Conservation (phyloP, 441 rosid species). For the Syzygium syzygioides region DNA sequence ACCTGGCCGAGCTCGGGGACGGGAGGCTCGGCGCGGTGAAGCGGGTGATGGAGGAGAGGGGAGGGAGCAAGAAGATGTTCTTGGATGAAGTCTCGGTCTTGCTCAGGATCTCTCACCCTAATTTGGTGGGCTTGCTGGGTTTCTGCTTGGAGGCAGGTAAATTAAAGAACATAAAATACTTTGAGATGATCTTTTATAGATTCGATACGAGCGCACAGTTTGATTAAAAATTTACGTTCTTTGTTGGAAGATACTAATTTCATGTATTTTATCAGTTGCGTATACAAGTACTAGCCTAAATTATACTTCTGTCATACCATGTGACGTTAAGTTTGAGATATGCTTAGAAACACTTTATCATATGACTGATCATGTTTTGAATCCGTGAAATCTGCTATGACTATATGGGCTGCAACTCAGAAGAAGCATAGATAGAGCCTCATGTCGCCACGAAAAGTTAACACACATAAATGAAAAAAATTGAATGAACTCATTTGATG, state of each 20-base stretch:
- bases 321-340: background rate
- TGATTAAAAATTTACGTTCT: background rate
- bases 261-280: background rate
- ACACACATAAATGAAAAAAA: too few relatives aligned
- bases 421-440: too few relatives aligned
- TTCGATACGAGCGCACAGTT: background rate
- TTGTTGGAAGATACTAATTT: background rate
- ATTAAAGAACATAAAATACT: background rate
- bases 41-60: constrained; percentile 38
- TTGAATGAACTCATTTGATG: background rate
- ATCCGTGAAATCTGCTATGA: background rate
- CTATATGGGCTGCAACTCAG: too few relatives aligned
- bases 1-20: constrained; percentile 37
- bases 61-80: constrained; percentile 38
- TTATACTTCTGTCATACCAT: background rate
- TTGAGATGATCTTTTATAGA: background rate
- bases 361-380: background rate
- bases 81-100: constrained; percentile 41
- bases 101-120: constrained; percentile 39
- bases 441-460: too few relatives aligned
- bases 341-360: background rate
- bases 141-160: constrained; percentile 43
- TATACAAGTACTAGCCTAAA: background rate
- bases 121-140: constrained; percentile 36
- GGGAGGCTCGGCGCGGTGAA: constrained; percentile 37